Base-by-base conservation (phyloP, 352 stramenopile species). In the Pythium sukuiense region DNA sequence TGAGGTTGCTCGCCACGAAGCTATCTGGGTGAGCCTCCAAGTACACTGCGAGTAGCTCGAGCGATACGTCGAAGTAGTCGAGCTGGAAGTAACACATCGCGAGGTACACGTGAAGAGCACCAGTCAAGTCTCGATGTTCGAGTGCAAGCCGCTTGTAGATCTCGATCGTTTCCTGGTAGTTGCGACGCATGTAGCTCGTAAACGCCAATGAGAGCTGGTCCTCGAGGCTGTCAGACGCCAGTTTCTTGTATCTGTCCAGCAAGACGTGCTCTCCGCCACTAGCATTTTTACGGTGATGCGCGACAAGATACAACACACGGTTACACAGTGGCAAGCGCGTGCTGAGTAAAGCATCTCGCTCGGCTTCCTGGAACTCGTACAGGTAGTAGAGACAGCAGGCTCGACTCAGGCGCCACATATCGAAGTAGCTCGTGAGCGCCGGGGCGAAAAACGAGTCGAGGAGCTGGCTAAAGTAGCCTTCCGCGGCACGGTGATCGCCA, bases 51-150 rank as follows among this genome's bases (percentile, higher is more conserved):
- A 92, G 55, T 27, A 93, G 46, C 49, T 93, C 85, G 11, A 88
- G 66, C 13, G 83, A 76, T 0, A 93, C 71, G 56, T 92, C 85
- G 33, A 86, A 88, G 66, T 89, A 92, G 49, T 87, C 83, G 14
- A 86, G 53, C 16, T 79, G 72, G 67, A 88, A 92, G 68, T 92
- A 93, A 61, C 83, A 92, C 63, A 92, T 74, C 11, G 83, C 81
- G 13, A 93, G 63, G 68, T 93, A 93, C 33, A 92, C 76, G 27
- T 91, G 74, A 27, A 93, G 49, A 3, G 81, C 81, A 2, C 61
- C 65, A 0, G 71, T 48, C 1, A 71, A 37, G 14, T 78, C 73
- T 7, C 81, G 77, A 56, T 77, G 53, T 18, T 70, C 53, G 1
- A 67, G 49, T 0, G 85, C 29, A 9, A 92, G 32, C 9, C 68